A percentile compares a stretch with the other conserved stretches of the same genome.
Conservation (phyloP, 306 rosid genomes). For the Dalbergia oliveri region DNA sequence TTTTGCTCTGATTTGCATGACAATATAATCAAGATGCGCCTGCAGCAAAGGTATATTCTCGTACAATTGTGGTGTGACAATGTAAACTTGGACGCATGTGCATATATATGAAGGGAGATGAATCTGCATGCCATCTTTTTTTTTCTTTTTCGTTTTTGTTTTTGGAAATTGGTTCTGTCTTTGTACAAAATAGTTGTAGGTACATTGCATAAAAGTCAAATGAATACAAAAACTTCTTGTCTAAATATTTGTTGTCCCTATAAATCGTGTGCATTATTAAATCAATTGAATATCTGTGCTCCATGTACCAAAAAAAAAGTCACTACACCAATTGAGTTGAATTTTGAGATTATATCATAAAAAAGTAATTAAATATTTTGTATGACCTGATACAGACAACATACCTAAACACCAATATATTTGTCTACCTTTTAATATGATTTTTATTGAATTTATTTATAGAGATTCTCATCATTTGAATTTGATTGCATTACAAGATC, state of each 20-base stretch:
- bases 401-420: no score
- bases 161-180: neutral
- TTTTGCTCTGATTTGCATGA: neutral
- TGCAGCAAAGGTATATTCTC: neutral
- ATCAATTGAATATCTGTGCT: no score
- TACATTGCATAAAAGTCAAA: neutral
- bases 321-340: no score
- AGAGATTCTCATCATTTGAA: no score
- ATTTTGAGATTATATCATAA: no score
- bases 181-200: no score
- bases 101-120: neutral
- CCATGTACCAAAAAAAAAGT: no score
- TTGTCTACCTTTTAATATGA: no score
- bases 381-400: no score
- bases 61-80: constrained; percentile 1
- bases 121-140: constrained; percentile 1
- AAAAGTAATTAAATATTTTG: no score
- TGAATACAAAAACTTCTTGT: neutral
- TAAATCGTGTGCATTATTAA: neutral
- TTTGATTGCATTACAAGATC: no score
- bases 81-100: neutral
- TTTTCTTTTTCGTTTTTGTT: neutral
- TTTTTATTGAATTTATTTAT: no score
- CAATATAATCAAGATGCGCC: neutral
- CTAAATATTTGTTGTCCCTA: neutral